Evolutionary conservation across 129 eudicot species (phyloP).

Genomic region (Lonicera japonica): DNA sequence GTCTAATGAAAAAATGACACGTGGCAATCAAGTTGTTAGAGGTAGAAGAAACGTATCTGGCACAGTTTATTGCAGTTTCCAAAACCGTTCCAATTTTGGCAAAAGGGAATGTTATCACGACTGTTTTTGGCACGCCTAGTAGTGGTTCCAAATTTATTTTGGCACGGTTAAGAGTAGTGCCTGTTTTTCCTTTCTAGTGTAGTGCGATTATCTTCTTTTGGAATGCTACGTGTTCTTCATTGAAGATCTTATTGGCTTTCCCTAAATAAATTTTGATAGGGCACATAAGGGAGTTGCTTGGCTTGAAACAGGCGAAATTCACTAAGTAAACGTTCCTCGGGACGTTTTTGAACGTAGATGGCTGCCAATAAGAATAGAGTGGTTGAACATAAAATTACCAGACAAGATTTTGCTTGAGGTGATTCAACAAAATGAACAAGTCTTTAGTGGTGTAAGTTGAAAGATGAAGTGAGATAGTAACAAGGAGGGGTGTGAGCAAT

Average conservation of each 20-base stretch:
- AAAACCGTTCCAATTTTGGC: too few species aligned
- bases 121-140: too few species aligned
- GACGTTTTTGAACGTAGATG: conserved; percentile 13
- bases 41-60: too few species aligned
- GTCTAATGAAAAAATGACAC: too few species aligned
- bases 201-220: conserved; percentile 24
- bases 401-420: conserved; percentile 13
- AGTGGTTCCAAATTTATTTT: too few species aligned
- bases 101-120: too few species aligned
- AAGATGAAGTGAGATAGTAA: conserved; percentile 3
- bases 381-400: conserved; percentile 5
- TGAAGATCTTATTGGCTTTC: neutral
- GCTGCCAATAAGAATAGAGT: conserved; percentile 9
- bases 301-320: conserved; percentile 22
- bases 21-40: too few species aligned
- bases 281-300: conserved; percentile 3
- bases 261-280: conserved; percentile 1
- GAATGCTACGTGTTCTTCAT: conserved; percentile 11
- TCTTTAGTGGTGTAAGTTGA: neutral
- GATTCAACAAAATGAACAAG: conserved; percentile 6
- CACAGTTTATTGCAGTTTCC: too few species aligned
- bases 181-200: too few species aligned
- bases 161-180: too few species aligned
- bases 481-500: conserved; percentile 11
- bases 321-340: conserved; percentile 21